Evolutionary conservation across 2,329 filamentous ascomycete genomes (phyloP).

Genomic region (Colletotrichum siamense): DNA sequence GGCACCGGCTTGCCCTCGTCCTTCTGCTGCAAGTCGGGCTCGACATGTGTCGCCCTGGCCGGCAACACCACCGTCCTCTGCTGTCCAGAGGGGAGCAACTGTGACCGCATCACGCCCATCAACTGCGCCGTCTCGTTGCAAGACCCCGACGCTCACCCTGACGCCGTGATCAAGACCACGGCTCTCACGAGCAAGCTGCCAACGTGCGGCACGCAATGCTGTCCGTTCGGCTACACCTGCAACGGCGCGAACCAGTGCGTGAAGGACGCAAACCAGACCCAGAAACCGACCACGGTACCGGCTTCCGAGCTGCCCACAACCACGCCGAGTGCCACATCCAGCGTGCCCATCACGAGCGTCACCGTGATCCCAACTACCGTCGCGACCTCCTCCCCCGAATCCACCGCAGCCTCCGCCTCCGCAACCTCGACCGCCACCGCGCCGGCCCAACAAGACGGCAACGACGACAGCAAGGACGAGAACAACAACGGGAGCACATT

Average conservation of each 20-base stretch:
- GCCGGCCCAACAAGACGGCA: constrained; percentile 16
- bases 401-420: constrained; percentile 18
- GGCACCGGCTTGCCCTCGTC: constrained; percentile 59
- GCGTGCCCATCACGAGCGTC: constrained; percentile 26
- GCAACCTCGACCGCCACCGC: constrained; percentile 20
- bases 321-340: constrained; percentile 19
- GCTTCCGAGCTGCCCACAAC: constrained; percentile 25
- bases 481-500: constrained; percentile 22
- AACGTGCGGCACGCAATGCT: constrained; percentile 67
- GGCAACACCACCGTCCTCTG: constrained; percentile 72
- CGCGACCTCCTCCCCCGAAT: constrained; percentile 23
- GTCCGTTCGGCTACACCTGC: constrained; percentile 76
- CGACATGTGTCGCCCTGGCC: constrained; percentile 66
- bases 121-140: constrained; percentile 68
- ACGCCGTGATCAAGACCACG: constrained; percentile 70
- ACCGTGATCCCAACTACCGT: constrained; percentile 23
- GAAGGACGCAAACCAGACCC: constrained; percentile 55
- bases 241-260: constrained; percentile 52
- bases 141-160: constrained; percentile 60
- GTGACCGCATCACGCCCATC: constrained; percentile 67
- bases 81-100: constrained; percentile 65
- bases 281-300: constrained; percentile 28
- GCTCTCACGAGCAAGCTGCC: constrained; percentile 61
- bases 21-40: constrained; percentile 68
- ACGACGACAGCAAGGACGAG: constrained; percentile 3